Evolutionary conservation across 352 stramenopile genomes (phyloP).

Genomic region (Pythium volutum): DNA sequence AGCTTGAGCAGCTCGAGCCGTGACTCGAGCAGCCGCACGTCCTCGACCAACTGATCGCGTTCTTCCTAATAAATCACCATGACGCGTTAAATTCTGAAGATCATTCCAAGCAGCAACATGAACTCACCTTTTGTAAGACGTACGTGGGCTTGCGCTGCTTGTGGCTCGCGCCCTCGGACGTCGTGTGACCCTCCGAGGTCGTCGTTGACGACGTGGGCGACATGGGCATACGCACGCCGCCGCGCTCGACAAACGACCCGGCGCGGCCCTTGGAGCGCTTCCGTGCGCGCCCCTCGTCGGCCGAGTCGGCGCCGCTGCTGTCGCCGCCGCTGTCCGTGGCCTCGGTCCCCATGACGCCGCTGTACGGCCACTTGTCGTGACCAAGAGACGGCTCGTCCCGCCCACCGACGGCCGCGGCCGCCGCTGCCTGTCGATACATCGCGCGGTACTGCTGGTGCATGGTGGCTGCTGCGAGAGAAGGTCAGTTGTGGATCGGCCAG

Average conservation of each 20-base stretch:
- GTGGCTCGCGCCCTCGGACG: not conserved
- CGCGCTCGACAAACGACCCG: conserved; percentile 1
- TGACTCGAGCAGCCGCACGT: conserved; percentile 13
- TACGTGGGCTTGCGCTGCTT: conserved; percentile 23
- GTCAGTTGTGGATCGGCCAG: not conserved
- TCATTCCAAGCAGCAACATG: too few relatives aligned
- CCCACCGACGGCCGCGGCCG: not conserved
- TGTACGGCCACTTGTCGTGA: conserved; percentile 4
- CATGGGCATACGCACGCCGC: not conserved
- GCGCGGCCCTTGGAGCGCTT: conserved; percentile 3
- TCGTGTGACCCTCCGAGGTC: not conserved
- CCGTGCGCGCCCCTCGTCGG: not conserved
- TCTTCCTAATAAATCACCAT: conserved; percentile 20
- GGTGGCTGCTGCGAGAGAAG: too few relatives aligned
- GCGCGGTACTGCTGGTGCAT: conserved; percentile 13
- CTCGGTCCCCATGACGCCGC: not conserved
- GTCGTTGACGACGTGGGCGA: conserved; percentile 4
- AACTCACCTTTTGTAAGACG: conserved; percentile 21
- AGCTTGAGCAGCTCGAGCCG: conserved; percentile 23
- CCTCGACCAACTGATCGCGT: conserved; percentile 10
- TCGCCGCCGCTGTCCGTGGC: conserved; percentile 7
- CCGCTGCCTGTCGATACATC: not conserved
- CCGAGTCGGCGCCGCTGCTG: not conserved
- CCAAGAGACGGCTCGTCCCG: not conserved
- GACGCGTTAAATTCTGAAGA: too few relatives aligned